Base-by-base conservation (phyloP, 140 eudicot genomes). In the Cichorium intybus region DNA sequence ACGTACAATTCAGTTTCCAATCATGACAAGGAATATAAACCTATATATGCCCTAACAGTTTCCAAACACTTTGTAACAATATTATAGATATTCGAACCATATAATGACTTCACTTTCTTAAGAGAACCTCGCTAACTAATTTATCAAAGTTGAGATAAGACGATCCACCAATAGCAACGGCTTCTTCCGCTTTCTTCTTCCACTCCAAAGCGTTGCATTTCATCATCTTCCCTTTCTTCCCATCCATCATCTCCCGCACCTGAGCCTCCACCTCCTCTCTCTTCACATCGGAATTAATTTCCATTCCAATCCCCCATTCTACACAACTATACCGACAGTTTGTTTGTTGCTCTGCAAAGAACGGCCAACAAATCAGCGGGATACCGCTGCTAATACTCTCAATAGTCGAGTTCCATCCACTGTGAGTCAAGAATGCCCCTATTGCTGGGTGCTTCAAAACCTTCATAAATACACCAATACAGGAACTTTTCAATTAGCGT, bases 321-420 rank as follows among this genome's bases (percentile, higher is more conserved):
- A 69, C 72, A 34, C 87, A 87, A 48, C 84, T 56, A 29, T 75
- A 87, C 45, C 82, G 56, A 17, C 95, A 78, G 45, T 78, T 87
- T 11, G 84, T 87, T 29, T 72, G 82, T 60, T 83, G 90, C 55
- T 88, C 96, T 0, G 94, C 85, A 24, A 88, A 88, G 66, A 84
- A 84, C 0, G 96, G 94, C 93, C 96, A 88, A 47, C 85, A 85
- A 21, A 88, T 80, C 82, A 88, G 17, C 0, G 94, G 96, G 26
- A 88, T 85, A 0, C 96, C 94, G 0, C 57, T 62, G 0, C 74
- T 55, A 14, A 88, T 71, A 24, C 94, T 85, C 73, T 88, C 94
- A 8, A 85, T 26, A 1, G 87, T 88, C 35, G 94, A 88, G 41
- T 88, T 85, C 95, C 95, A 89, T 20, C 95, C 90, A 18, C 78